phyloP scores from a whole-genome alignment of 179 eudicot genomes.

The Sideroxylon spinosum region DNA sequence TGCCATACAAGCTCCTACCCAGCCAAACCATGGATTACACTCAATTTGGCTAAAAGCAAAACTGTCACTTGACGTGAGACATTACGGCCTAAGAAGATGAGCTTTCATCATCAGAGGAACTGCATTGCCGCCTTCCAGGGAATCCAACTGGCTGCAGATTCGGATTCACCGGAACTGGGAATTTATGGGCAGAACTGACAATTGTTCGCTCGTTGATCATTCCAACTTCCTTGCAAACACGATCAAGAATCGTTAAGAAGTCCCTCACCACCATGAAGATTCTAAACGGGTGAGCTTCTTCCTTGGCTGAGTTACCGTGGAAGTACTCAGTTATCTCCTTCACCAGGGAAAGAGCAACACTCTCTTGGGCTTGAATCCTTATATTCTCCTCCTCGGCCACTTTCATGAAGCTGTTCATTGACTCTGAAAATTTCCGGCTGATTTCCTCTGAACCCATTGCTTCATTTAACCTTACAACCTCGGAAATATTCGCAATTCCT shows the following conservation, averaged over 20 bases:
- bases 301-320: conserved; percentile 93
- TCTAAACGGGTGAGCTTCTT: conserved; percentile 97
- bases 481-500: conserved; percentile 60
- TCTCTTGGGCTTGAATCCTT: conserved; percentile 77
- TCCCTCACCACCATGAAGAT: conserved; percentile 92
- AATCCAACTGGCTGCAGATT: conserved; percentile 52
- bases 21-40: conserved; percentile 10
- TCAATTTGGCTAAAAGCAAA: conserved; percentile 4
- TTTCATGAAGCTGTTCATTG: conserved; percentile 62
- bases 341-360: conserved; percentile 88
- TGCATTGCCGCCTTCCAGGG: conserved; percentile 36
- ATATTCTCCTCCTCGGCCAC: conserved; percentile 72
- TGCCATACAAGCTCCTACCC: conserved; percentile 31
- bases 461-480: conserved; percentile 45
- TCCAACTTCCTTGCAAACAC: conserved; percentile 92
- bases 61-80: conserved; percentile 3
- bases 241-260: conserved; percentile 63
- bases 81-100: conserved; percentile 27
- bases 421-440: conserved; percentile 46
- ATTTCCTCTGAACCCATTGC: conserved; percentile 28
- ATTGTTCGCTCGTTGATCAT: conserved; percentile 63
- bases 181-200: conserved; percentile 55
- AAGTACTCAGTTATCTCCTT: conserved; percentile 95
- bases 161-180: conserved; percentile 82
- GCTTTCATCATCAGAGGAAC: conserved; percentile 51